Base-by-base conservation (phyloP, 768 basidiomycete genomes). In the Flagelloscypha sp. region DNA sequence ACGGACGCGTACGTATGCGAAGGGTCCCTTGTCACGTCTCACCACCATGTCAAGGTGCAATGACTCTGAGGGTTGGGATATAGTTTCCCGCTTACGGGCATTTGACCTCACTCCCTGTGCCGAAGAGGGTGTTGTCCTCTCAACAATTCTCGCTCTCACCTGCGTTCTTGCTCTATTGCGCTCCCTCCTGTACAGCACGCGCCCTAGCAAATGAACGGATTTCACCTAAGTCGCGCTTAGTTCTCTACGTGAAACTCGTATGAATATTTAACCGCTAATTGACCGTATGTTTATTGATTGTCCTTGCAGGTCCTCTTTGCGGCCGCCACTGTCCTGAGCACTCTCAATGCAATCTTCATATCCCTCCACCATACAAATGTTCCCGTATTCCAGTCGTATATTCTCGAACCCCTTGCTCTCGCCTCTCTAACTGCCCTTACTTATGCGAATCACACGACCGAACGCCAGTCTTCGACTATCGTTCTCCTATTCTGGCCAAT, bases 21-120 rank as follows among this genome's bases (percentile, higher is more conserved):
- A n/a, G n/a, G n/a, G n/a, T n/a, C n/a, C n/a, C n/a, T n/a, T n/a
- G n/a, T n/a, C n/a, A n/a, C n/a, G n/a, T n/a, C n/a, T n/a, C n/a
- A n/a, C n/a, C 20, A 27, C 24, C 27, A 72, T 70, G 68, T 54
- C 58, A 7, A 48, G 49, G 38, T 82, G 80, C 48, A 64, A 53
- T 30, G 68, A 79, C 48, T 27, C 39, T 7, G 80, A 87, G 44
- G 83, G 84, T 37, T 87, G 84, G 79, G 55, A 53, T 7, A 59
- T 68, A 11, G 57, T 76, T 12, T 89, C 87, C 0, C 53, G 40
- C 1, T 46, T 58, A 0, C 70, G 87, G 35, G 60, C 68, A 10
- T 86, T 89, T 52, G 90, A 93, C 53, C 44, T 79, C 7, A 85
- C 88, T 1, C 70, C 75, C 10, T 94, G 90, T 53, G 85, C 82